Base-by-base conservation (phyloP, 352 stramenopile genomes). In the Albugo candida region DNA sequence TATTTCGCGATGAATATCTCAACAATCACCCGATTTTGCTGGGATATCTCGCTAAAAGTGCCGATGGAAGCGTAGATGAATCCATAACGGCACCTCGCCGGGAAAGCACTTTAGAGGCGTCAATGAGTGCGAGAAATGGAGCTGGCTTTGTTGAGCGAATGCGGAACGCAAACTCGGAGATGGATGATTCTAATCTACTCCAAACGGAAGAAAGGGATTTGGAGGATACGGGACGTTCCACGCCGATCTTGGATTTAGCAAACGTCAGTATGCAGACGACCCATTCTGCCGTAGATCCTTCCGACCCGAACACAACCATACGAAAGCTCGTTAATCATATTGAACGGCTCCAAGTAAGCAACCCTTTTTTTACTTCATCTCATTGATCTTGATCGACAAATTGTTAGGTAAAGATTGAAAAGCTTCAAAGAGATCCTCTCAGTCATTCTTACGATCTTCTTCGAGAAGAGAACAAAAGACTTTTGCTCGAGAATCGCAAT, bases 401-500 rank as follows among this genome's bases (percentile, higher is more conserved):
- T 8, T 31, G 24, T 10, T 47, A 80, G 66, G 67, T 83, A 61
- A 77, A 57, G 11, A 47, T 83, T 10, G 55, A 56, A 13, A 70
- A 49, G 39, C 69, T 76, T 48, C 83, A 79, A 55, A 72, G 63
- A 11, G 60, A 56, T 10, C 58, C 70, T 41, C 46, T 75, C 6
- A 64, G 83, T 41, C 51, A 60, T n/a, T 61, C 65, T n/a, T 63
- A 65, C 8, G 49, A 66, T 3, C 55, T 58, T 11, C 59, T 88
- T 13, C 18, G 79, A 18, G 68, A 74, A 36, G 76, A 85, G 21
- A 85, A 74, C 42, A 63, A 59, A 19, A 66, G 65, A 8, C 52
- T 88, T 12, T 69, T 72, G 53, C 79, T 77, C 8, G 76, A 88
- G 42, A 84, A 83, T 63, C 84, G 84, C 60, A 88, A 88, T 61